Conservation (phyloP, 2,329 filamentous ascomycete genomes). For the Botrytis tulipae region DNA sequence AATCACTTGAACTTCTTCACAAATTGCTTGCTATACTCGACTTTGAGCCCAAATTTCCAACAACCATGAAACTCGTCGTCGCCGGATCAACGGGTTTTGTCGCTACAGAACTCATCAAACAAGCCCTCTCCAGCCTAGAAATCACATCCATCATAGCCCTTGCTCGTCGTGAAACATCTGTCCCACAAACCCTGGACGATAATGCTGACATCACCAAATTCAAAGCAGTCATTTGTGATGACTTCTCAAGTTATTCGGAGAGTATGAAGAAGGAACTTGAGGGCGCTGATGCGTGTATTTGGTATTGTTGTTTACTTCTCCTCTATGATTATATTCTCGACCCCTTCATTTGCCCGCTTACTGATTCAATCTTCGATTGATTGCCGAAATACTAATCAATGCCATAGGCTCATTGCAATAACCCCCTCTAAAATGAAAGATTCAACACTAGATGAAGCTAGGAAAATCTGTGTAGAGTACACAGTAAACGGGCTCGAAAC, state of each 20-base stretch:
- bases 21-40: neutral
- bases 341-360: neutral
- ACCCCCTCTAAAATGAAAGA: slow-evolving; percentile 41
- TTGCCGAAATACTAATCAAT: slow-evolving; percentile 11
- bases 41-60: neutral
- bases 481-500: slow-evolving; percentile 41
- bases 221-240: slow-evolving; percentile 36
- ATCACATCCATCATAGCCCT: slow-evolving; percentile 39
- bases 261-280: slow-evolving; percentile 36
- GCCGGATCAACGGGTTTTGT: slow-evolving; percentile 41
- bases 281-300: slow-evolving; percentile 42
- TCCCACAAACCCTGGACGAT: slow-evolving; percentile 19
- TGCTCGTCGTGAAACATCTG: slow-evolving; percentile 30
- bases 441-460: slow-evolving; percentile 41
- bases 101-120: slow-evolving; percentile 40
- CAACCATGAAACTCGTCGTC: slow-evolving; percentile 40
- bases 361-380: neutral
- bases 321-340: neutral
- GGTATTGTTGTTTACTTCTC: slow-evolving; percentile 30
- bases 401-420: slow-evolving; percentile 44
- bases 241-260: slow-evolving; percentile 40
- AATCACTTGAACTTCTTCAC: neutral
- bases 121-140: slow-evolving; percentile 36
- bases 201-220: slow-evolving; percentile 32
- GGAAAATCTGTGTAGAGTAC: slow-evolving; percentile 44